Conservation (phyloP, 2,329 filamentous ascomycete genomes). For the Zymoseptoria brevis region DNA sequence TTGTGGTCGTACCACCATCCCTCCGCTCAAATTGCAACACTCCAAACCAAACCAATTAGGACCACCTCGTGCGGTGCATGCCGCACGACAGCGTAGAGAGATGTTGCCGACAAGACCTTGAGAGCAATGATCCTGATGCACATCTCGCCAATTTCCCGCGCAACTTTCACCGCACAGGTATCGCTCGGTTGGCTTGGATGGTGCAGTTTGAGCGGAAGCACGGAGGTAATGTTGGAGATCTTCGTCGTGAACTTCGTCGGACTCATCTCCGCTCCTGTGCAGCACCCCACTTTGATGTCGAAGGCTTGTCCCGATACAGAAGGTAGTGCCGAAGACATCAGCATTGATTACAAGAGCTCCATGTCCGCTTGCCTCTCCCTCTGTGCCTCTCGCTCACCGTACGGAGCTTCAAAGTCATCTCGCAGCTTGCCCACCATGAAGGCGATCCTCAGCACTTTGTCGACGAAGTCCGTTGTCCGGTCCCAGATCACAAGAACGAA, state of each 20-base stretch:
- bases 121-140: too few species aligned
- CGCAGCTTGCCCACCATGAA: slow-evolving; percentile 13
- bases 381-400: neutral
- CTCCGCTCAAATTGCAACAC: too few species aligned
- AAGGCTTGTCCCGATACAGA: neutral
- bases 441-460: slow-evolving; percentile 14
- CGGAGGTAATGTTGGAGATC: neutral
- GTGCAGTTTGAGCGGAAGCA: too few species aligned
- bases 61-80: too few species aligned
- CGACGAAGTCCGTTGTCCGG: slow-evolving; percentile 14
- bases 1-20: neutral
- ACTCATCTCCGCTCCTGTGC: neutral
- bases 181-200: too few species aligned
- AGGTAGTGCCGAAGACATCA: neutral
- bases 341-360: neutral
- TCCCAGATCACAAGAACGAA: slow-evolving; percentile 17
- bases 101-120: too few species aligned
- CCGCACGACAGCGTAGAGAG: too few species aligned
- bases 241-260: neutral
- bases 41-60: too few species aligned
- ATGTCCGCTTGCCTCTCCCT: too few species aligned
- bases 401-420: neutral
- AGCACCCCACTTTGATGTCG: neutral
- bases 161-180: too few species aligned
- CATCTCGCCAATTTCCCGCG: too few species aligned